Conservation (phyloP, 495 filamentous ascomycete genomes). For the Xylaria castorea region DNA sequence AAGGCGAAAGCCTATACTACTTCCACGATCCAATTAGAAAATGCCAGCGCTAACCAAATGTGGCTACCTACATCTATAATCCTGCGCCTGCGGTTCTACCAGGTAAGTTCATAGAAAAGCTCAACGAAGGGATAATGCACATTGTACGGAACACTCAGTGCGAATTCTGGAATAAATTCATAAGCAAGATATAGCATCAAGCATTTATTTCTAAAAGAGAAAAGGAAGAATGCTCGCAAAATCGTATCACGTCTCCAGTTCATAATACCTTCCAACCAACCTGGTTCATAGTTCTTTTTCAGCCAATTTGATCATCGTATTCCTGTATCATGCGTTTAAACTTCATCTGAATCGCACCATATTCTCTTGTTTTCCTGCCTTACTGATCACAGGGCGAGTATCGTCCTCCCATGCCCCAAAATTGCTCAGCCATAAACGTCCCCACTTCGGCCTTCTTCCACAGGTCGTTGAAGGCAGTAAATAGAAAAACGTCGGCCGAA, state of each 20-base stretch:
- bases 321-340: conserved; percentile 32
- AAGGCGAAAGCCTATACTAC: too few relatives aligned
- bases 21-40: too few relatives aligned
- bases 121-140: neutral
- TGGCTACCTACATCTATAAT: too few relatives aligned
- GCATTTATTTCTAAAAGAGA: conserved; percentile 29
- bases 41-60: too few relatives aligned
- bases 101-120: neutral
- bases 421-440: conserved; percentile 74
- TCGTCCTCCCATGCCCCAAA: conserved; percentile 66
- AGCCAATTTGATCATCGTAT: conserved; percentile 36
- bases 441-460: conserved; percentile 76
- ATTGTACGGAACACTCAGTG: neutral
- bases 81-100: too few relatives aligned
- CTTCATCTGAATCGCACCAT: conserved; percentile 3
- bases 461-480: conserved; percentile 74
- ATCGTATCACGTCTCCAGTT: conserved; percentile 35
- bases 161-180: neutral
- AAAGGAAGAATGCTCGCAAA: conserved; percentile 32
- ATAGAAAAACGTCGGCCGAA: conserved; percentile 64
- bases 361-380: conserved; percentile 5
- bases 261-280: conserved; percentile 30
- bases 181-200: conserved; percentile 21
- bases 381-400: conserved; percentile 39
- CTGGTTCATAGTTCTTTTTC: conserved; percentile 22